Base-by-base conservation (phyloP, 2,329 filamentous ascomycete genomes). In the Trichophyton mentagrophytes region DNA sequence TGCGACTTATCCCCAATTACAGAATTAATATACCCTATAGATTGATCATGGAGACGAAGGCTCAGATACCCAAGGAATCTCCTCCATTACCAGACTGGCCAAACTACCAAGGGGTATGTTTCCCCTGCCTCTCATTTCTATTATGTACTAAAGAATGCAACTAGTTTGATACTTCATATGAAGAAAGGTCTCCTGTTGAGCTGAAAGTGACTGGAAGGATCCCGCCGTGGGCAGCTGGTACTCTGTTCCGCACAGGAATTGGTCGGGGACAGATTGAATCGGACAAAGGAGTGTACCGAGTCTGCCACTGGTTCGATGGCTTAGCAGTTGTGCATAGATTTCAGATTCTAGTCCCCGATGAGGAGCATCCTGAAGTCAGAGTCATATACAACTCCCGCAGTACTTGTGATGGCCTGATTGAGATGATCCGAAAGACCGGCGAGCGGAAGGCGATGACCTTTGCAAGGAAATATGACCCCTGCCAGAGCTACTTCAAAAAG, bases 291-390 rank as follows among this genome's bases (percentile, higher is more conserved):
- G 81, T 78, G 0, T 85, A 85, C 67, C 76, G 78, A 36, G 77
- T 85, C 11, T 82, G 79, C 0, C 88, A 93, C 70, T 93, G 89
- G 89, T 93, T 93, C 66, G 89, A 93, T 69, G 87, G 87, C 4
- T 84, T 90, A 62, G 81, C 83, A 2, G 82, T 88, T 60, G 78
- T 83, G 0, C 87, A 92, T 73, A 83, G 82, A 30, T 92, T 92
- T 69, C 80, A 89, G 61, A 86, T 92, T 36, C 67, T 83, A 2
- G 69, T 79, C 0, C 64, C 77, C 0, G 66, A 69, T 1, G 67
- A 72, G 2, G 65, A 69, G 0, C 61, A 73, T 17, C 67, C 62
- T 30, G 68, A 68, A 3, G 63, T 70, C 8, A 74, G 76, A 38
- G 85, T 91, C 2, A 75, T 80, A 25, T 92, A 92, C 70, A 86